Evolutionary conservation across 306 rosid genomes (phyloP).

Genomic region (Quercus variabilis): DNA sequence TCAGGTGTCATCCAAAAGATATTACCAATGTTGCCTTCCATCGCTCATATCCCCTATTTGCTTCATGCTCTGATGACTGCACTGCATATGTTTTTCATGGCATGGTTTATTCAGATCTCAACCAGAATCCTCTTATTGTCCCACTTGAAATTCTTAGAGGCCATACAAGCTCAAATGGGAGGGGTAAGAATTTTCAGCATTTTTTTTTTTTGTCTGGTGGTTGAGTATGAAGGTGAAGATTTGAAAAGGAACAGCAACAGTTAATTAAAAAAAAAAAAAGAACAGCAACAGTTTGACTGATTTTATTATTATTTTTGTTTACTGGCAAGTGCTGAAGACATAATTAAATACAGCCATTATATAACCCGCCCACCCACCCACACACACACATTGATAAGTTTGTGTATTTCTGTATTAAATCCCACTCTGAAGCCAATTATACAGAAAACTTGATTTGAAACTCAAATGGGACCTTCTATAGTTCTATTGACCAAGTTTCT

Average conservation of each 20-base stretch:
- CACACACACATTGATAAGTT: not conserved
- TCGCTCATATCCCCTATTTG: constrained; percentile 77
- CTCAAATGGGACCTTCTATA: not conserved
- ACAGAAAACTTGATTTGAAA: not conserved
- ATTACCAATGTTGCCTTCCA: constrained; percentile 73
- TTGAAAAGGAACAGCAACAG: not conserved
- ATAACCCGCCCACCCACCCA: not conserved
- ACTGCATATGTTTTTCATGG: constrained; percentile 88
- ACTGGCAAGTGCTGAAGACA: too few relatives aligned
- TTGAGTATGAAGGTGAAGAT: not conserved
- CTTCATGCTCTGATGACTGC: constrained; percentile 89
- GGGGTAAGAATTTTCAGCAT: constrained; percentile 54
- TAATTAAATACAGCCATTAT: not conserved
- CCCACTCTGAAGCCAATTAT: not conserved
- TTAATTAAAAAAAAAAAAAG: not conserved
- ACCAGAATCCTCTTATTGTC: constrained; percentile 85
- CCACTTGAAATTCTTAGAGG: constrained; percentile 86
- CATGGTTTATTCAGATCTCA: constrained; percentile 90
- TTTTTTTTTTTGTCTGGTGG: not conserved
- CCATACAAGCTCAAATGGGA: constrained; percentile 64
- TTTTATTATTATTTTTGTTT: not conserved
- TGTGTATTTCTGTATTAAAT: not conserved
- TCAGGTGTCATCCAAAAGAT: constrained; percentile 95
- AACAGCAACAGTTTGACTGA: not conserved
- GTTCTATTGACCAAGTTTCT: not conserved